These are phyloP conservation scores for Martensiomyces pterosporus DNA, from an alignment of 192 early-diverging fungal genomes.

Conservation along the genomic window DNA sequence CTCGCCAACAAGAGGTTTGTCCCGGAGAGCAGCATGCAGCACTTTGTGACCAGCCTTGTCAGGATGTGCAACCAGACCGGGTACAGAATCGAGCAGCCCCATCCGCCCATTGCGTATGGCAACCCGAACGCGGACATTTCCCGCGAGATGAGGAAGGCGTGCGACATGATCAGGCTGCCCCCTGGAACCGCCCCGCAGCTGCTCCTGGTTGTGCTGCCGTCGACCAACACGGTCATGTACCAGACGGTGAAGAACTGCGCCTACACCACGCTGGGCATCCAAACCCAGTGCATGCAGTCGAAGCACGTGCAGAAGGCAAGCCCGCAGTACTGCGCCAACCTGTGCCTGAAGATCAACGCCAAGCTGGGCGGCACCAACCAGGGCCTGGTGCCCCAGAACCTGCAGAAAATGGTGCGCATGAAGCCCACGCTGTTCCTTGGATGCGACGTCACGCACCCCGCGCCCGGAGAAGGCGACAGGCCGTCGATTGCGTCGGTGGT, in stretches of 20 bases:
- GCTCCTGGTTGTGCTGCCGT: conserved; percentile 79
- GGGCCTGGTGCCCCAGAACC: conserved; percentile 49
- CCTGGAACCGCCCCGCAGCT: conserved; percentile 67
- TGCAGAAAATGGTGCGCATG: conserved; percentile 53
- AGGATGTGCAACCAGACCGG: conserved; percentile 70
- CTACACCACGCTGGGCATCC: conserved; percentile 84
- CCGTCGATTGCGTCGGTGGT: conserved; percentile 78
- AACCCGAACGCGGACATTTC: conserved; percentile 64
- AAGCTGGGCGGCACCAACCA: conserved; percentile 91
- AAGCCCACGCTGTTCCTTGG: conserved; percentile 89
- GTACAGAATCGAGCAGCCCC: conserved; percentile 53
- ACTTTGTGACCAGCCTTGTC: conserved; percentile 71
- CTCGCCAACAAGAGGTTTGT: conserved; percentile 60
- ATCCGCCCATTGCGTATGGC: conserved; percentile 47
- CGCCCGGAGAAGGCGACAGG: conserved; percentile 58
- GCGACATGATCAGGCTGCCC: conserved; percentile 61
- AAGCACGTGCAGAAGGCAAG: conserved; percentile 72
- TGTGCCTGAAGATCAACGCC: conserved; percentile 90
- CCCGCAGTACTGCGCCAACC: conserved; percentile 92
- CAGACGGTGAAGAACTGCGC: conserved; percentile 83
- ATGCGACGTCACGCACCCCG: conserved; percentile 85
- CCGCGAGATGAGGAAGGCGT: conserved; percentile 64
- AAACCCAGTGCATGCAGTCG: conserved; percentile 87
- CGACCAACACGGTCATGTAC: conserved; percentile 76
- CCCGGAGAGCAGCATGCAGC: conserved; percentile 53